phyloP scores from a whole-genome alignment of 202 grass and related monocot species.

The Saccharum hybrid region DNA sequence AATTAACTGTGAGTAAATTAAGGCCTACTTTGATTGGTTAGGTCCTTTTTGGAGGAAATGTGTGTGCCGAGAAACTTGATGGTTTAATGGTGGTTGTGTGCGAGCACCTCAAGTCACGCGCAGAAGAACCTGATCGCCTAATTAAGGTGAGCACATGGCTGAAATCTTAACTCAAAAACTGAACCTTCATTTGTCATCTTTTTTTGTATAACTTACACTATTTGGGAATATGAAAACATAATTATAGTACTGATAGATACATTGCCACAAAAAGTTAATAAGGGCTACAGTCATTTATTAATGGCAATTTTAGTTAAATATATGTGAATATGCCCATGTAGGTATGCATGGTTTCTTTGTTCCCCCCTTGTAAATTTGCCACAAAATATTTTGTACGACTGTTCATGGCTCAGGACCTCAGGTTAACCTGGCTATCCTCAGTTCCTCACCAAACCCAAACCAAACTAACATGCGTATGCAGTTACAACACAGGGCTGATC shows the following conservation, averaged over 20 bases:
- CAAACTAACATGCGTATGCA: background rate
- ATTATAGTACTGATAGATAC: background rate
- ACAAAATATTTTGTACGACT: background rate
- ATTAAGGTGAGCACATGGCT: conserved; percentile 44
- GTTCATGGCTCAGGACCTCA: background rate
- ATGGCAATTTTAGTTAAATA: background rate
- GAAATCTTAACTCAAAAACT: background rate
- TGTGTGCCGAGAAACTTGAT: conserved; percentile 86
- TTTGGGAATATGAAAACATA: conserved; percentile 1
- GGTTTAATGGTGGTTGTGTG: conserved; percentile 84
- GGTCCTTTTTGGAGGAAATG: conserved; percentile 60
- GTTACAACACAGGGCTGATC: background rate
- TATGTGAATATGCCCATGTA: background rate
- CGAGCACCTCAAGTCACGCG: conserved; percentile 75
- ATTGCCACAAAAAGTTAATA: background rate
- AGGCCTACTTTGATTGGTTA: conserved; percentile 39
- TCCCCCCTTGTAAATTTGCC: background rate
- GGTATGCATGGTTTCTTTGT: background rate
- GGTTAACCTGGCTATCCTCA: background rate
- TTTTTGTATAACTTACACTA: background rate
- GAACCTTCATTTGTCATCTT: background rate
- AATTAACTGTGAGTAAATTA: conserved; percentile 25
- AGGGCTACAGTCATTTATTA: background rate
- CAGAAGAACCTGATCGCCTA: conserved; percentile 54
- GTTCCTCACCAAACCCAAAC: background rate